Conservation (phyloP, 1,139 yeast genomes). For the Blastobotrys arbuscula region DNA sequence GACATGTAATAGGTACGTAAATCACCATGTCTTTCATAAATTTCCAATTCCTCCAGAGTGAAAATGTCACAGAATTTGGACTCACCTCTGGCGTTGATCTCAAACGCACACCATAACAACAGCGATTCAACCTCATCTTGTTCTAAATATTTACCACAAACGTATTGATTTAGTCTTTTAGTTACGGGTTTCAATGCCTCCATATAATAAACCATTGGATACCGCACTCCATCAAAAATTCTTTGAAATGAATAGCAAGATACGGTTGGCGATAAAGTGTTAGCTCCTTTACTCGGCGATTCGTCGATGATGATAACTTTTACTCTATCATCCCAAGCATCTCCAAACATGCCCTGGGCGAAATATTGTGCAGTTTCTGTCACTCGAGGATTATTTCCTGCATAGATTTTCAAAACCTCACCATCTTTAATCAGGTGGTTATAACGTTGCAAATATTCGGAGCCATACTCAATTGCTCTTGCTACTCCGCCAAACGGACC, state of each 20-base stretch:
- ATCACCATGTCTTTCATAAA: slow-evolving; percentile 43
- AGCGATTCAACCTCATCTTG: slow-evolving; percentile 21
- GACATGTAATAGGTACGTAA: slow-evolving; percentile 42
- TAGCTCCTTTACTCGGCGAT: slow-evolving; percentile 9
- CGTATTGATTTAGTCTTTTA: slow-evolving; percentile 10
- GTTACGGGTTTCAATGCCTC: slow-evolving; percentile 3
- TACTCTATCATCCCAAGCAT: slow-evolving; percentile 4
- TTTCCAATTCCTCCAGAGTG: slow-evolving; percentile 45
- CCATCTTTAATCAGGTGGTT: slow-evolving; percentile 5
- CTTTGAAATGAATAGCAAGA: slow-evolving; percentile 10
- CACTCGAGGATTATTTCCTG: slow-evolving; percentile 17
- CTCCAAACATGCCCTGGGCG: slow-evolving; percentile 16
- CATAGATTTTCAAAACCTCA: slow-evolving; percentile 14
- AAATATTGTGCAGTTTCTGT: slow-evolving; percentile 18
- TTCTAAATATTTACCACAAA: background rate
- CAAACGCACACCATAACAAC: slow-evolving; percentile 49
- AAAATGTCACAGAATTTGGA: slow-evolving; percentile 50
- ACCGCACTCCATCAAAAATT: slow-evolving; percentile 3
- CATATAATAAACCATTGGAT: slow-evolving; percentile 9
- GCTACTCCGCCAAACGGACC: slow-evolving; percentile 19
- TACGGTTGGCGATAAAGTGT: slow-evolving; percentile 13
- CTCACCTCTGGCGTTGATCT: slow-evolving; percentile 45
- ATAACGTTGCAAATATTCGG: slow-evolving; percentile 12
- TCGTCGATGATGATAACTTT: slow-evolving; percentile 8
- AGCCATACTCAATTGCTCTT: slow-evolving; percentile 14